phyloP scores from a whole-genome alignment of 768 basidiomycete species.

The Kwoniella newhampshirensis region DNA sequence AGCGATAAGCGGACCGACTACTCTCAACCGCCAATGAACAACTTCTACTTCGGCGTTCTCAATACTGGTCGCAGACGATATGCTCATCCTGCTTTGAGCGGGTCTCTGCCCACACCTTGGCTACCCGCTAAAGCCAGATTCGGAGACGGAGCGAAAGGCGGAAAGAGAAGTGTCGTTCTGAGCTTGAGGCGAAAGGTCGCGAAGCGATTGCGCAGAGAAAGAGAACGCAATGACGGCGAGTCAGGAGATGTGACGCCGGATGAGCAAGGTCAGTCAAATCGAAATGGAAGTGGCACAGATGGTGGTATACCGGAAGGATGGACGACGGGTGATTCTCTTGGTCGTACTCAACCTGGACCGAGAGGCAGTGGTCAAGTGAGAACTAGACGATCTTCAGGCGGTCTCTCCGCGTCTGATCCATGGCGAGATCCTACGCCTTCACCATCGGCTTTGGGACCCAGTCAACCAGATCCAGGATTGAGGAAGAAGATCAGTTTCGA shows the following conservation, averaged over 20 bases:
- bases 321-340: slow-evolving; percentile 16
- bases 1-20: slow-evolving; percentile 91
- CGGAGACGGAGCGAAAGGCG: slow-evolving; percentile 56
- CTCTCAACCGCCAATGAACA: slow-evolving; percentile 94
- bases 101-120: slow-evolving; percentile 90
- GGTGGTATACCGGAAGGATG: slow-evolving; percentile 57
- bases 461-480: slow-evolving; percentile 31
- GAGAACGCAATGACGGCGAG: slow-evolving; percentile 19
- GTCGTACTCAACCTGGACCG: too few relatives aligned
- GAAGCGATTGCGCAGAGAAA: slow-evolving; percentile 24
- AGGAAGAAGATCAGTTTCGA: slow-evolving; percentile 76
- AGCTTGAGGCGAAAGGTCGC: slow-evolving; percentile 39
- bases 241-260: slow-evolving; percentile 3
- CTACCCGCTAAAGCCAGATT: slow-evolving; percentile 81
- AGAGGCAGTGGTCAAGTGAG: neutral
- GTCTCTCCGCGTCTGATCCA: slow-evolving; percentile 48
- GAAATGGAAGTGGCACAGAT: neutral
- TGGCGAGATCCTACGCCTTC: slow-evolving; percentile 52
- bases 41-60: slow-evolving; percentile 88
- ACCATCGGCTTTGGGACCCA: slow-evolving; percentile 12
- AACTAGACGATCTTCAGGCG: neutral
- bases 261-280: neutral
- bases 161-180: slow-evolving; percentile 30
- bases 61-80: slow-evolving; percentile 95
- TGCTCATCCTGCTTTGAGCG: slow-evolving; percentile 92